Percentiles rank a stretch among this genome's conserved stretches.
These are phyloP conservation scores for Tricholoma hemisulphureum DNA, from an alignment of 768 basidiomycete species.

Conservation along the genomic window DNA sequence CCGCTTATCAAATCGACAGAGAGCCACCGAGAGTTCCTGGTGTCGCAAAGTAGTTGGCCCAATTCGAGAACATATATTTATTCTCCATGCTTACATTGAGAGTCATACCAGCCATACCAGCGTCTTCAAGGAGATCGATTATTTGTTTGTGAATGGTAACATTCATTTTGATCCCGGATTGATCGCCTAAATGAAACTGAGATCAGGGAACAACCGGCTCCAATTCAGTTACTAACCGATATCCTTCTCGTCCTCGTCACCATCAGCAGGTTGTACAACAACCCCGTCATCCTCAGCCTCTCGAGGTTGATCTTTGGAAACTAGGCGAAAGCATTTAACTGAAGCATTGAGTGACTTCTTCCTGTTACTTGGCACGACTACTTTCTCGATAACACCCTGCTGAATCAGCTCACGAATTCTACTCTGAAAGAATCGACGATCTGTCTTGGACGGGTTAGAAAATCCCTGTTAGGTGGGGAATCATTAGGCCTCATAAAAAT, in stretches of 20 bases:
- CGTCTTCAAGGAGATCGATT: conserved; percentile 65
- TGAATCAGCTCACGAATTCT: conserved; percentile 72
- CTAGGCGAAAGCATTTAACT: conserved; percentile 68
- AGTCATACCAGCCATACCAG: conserved; percentile 69
- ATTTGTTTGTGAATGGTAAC: conserved; percentile 78
- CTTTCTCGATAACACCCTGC: conserved; percentile 72
- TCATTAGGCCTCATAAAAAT: neutral
- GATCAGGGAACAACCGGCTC: neutral
- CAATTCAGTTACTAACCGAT: conserved; percentile 17
- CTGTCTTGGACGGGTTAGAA: conserved; percentile 66
- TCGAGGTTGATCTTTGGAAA: conserved; percentile 38
- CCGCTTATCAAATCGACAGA: conserved; percentile 75
- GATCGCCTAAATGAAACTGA: conserved; percentile 24
- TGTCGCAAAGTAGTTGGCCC: conserved; percentile 1
- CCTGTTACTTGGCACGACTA: conserved; percentile 61
- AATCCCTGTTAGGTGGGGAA: conserved; percentile 57
- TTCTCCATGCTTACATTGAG: conserved; percentile 49
- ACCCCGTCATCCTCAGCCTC: conserved; percentile 33
- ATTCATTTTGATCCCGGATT: conserved; percentile 52
- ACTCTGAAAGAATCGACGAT: conserved; percentile 80
- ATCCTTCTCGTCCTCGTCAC: conserved; percentile 40
- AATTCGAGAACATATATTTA: neutral
- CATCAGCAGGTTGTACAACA: conserved; percentile 41
- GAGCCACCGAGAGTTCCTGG: conserved; percentile 61
- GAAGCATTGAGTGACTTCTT: conserved; percentile 45